phyloP scores from a whole-genome alignment of 192 early-diverging fungal genomes.

The Backusella mclennaniae region DNA sequence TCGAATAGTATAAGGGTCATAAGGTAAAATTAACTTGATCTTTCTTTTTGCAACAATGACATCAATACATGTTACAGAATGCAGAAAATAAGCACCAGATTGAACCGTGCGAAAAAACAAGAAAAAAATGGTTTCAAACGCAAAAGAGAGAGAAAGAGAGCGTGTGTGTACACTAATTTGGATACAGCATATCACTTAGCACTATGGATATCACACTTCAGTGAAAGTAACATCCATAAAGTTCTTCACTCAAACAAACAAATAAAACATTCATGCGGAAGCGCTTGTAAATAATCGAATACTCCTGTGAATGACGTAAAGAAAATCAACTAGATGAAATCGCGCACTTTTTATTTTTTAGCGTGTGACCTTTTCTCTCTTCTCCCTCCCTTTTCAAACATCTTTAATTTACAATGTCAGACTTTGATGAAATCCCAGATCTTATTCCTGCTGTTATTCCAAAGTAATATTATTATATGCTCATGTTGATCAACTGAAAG shows the following conservation, averaged over 20 bases:
- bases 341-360: not conserved
- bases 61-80: not conserved
- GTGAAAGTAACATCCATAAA: not conserved
- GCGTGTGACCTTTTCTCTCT: not conserved
- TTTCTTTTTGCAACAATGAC: not conserved
- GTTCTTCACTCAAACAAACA: not conserved
- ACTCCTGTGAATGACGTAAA: not conserved
- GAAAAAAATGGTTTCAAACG: not conserved
- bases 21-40: not conserved
- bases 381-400: not conserved
- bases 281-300: not conserved
- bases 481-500: too few relatives aligned
- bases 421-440: conserved; percentile 30
- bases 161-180: too few relatives aligned
- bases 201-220: not conserved
- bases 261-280: not conserved
- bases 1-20: not conserved
- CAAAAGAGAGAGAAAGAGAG: not conserved
- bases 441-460: conserved; percentile 14
- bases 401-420: conserved; percentile 4
- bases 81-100: too few relatives aligned
- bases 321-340: not conserved
- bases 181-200: not conserved
- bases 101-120: not conserved
- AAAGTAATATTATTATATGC: conserved; percentile 1